phyloP scores from a whole-genome alignment of 2,329 filamentous ascomycete genomes.

The Fusarium anthophilum region DNA sequence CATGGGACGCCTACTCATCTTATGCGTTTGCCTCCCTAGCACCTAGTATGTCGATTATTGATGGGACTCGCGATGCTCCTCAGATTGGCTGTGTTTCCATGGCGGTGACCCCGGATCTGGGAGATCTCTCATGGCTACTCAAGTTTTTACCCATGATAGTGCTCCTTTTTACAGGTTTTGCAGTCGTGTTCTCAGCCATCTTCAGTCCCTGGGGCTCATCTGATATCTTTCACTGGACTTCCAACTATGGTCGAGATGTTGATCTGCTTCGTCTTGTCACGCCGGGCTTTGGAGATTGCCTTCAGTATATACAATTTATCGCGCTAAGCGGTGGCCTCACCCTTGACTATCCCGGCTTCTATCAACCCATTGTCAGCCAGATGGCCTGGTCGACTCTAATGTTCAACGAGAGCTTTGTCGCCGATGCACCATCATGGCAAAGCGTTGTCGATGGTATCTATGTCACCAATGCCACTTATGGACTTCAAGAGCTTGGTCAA shows the following conservation, averaged over 20 bases:
- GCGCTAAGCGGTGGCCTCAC: slow-evolving; percentile 87
- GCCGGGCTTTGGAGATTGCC: slow-evolving; percentile 93
- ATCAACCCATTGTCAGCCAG: slow-evolving; percentile 89
- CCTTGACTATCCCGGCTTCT: slow-evolving; percentile 91
- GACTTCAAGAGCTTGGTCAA: slow-evolving; percentile 81
- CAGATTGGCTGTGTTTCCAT: slow-evolving; percentile 82
- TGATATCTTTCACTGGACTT: slow-evolving; percentile 95
- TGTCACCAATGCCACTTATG: slow-evolving; percentile 78
- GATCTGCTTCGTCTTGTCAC: slow-evolving; percentile 93
- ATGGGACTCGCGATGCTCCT: slow-evolving; percentile 72
- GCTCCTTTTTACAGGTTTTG: slow-evolving; percentile 80
- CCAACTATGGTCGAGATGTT: slow-evolving; percentile 94
- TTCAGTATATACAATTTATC: slow-evolving; percentile 96
- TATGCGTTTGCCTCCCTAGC: slow-evolving; percentile 89
- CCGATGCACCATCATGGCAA: slow-evolving; percentile 69
- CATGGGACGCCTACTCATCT: slow-evolving; percentile 78
- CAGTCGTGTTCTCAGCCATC: slow-evolving; percentile 84
- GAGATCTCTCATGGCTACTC: slow-evolving; percentile 73
- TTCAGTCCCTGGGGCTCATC: slow-evolving; percentile 94
- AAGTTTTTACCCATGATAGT: slow-evolving; percentile 81
- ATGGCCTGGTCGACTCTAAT: slow-evolving; percentile 88
- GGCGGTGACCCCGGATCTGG: slow-evolving; percentile 85
- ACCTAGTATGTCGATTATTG: slow-evolving; percentile 76
- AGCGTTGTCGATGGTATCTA: slow-evolving; percentile 89
- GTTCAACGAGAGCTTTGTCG: slow-evolving; percentile 92